Conservation (phyloP, 148 eudicot genomes). For the Euryodendron excelsum region DNA sequence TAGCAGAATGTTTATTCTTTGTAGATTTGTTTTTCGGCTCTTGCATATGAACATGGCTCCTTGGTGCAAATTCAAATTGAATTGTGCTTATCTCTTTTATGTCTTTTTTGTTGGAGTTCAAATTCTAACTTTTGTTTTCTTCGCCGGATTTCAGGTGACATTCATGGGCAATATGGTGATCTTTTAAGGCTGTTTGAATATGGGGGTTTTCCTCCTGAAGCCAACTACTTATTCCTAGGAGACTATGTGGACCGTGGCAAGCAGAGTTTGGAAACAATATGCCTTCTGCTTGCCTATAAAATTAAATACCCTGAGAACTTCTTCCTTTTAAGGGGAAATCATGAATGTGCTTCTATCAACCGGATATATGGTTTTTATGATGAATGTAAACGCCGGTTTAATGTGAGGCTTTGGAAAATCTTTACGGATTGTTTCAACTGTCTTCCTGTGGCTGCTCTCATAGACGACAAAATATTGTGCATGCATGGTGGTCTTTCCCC, state of each 20-base stretch:
- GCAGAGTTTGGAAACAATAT: slow-evolving; percentile 74
- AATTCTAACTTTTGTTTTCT: background rate
- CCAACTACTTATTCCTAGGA: slow-evolving; percentile 72
- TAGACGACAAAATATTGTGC: slow-evolving; percentile 76
- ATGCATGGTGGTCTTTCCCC: slow-evolving; percentile 88
- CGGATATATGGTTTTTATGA: slow-evolving; percentile 74
- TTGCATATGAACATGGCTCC: background rate
- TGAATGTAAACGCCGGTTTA: slow-evolving; percentile 75
- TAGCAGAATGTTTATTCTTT: background rate
- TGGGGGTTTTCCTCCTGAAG: slow-evolving; percentile 79
- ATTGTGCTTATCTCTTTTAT: background rate
- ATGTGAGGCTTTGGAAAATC: slow-evolving; percentile 69
- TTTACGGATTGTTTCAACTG: slow-evolving; percentile 75
- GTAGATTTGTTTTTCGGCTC: background rate
- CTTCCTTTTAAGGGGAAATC: slow-evolving; percentile 68
- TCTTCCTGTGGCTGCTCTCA: slow-evolving; percentile 76
- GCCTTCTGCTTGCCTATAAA: slow-evolving; percentile 70
- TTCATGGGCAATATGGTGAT: slow-evolving; percentile 80
- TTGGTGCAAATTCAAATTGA: background rate
- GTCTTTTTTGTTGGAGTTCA: background rate
- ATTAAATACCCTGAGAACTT: slow-evolving; percentile 75
- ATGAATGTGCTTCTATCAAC: slow-evolving; percentile 70
- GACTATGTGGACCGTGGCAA: slow-evolving; percentile 78
- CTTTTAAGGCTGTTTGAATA: slow-evolving; percentile 75
- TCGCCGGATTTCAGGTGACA: slow-evolving; percentile 55